phyloP scores from a whole-genome alignment of 345 rosid species.

The Rhodamnia argentea region DNA sequence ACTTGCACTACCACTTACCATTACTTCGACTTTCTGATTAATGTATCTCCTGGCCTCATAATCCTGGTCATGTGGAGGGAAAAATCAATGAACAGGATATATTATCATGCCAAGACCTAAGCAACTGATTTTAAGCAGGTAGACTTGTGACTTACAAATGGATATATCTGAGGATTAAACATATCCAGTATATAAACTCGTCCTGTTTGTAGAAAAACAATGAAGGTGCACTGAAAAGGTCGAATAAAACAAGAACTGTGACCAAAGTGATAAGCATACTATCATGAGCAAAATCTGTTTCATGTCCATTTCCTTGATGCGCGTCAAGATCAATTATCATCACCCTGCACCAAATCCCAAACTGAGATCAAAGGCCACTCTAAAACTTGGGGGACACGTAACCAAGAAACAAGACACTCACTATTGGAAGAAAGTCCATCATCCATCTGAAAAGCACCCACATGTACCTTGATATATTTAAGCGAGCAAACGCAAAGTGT shows the following conservation, averaged over 20 bases:
- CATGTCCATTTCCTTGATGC: constrained; percentile 99
- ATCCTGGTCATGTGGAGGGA: constrained; percentile 31
- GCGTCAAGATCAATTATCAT: constrained; percentile 99
- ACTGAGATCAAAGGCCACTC: background rate
- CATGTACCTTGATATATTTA: constrained; percentile 61
- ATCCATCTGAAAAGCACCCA: background rate
- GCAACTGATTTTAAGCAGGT: background rate
- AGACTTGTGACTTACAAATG: constrained; percentile 47
- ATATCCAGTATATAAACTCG: constrained; percentile 81
- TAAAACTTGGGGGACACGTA: background rate
- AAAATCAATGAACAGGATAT: background rate
- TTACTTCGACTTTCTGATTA: constrained; percentile 70
- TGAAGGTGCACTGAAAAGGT: background rate
- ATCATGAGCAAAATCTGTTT: constrained; percentile 70
- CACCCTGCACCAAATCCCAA: constrained; percentile 37
- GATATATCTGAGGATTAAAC: constrained; percentile 86
- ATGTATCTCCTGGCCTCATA: constrained; percentile 64
- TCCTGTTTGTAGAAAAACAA: constrained; percentile 28
- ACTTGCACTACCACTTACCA: constrained; percentile 21
- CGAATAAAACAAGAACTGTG: background rate
- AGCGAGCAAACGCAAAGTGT: constrained; percentile 59
- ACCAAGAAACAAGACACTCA: background rate
- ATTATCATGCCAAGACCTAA: background rate
- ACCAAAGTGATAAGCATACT: constrained; percentile 27
- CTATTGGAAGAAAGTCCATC: background rate